Evolutionary conservation across 257 asterid genomes (phyloP), one percentile per base, ranked within the genome.

Genomic region (Hygrophila difformis): DNA sequence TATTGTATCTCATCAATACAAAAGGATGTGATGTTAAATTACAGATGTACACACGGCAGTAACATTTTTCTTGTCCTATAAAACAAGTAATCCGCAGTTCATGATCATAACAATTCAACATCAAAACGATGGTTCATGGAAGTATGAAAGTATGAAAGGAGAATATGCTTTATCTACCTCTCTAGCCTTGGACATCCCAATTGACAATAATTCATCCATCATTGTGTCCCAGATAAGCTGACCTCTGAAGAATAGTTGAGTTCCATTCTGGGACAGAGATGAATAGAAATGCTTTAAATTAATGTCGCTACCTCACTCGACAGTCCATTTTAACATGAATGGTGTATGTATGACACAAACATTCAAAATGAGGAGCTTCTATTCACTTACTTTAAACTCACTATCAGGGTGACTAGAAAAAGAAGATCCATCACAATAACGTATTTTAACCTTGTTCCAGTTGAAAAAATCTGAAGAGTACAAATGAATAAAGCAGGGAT

Each of bases 381-480:
- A 22, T 18, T 47, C 57, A 66, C 93, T 81, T 73, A 84, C 97
- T 61, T 65, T 75, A 39, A 64, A 53, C 73, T 88, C 97, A 63
- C 52, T 71, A 34, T 75, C 81, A 19, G 86, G 82, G 61, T 79
- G 78, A 50, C 95, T 87, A 44, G 94, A 56, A 71, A 84, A 84
- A 53, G 95, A 88, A 59, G 87, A 87, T 52, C 95, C 97, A 56
- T 88, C 97, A 66, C 97, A 88, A 46, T 88, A 88, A 11, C 93
- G 79, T 48, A 88, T 60, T 77, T 78, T 84, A 54, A 81, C 93
- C 73, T 67, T 79, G 70, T 84, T 88, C 97, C 97, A 88, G 62
- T 75, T 77, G 61, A 70, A 88, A 77, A 84, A 88, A 69, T 88
- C 97, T 84, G 80, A 66, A 39, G 17, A 55, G 44, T 29, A 29